Percentiles rank a stretch among this genome's conserved stretches.
Evolutionary conservation across 345 rosid species (phyloP).

Genomic region (Microthlaspi erraticum): DNA sequence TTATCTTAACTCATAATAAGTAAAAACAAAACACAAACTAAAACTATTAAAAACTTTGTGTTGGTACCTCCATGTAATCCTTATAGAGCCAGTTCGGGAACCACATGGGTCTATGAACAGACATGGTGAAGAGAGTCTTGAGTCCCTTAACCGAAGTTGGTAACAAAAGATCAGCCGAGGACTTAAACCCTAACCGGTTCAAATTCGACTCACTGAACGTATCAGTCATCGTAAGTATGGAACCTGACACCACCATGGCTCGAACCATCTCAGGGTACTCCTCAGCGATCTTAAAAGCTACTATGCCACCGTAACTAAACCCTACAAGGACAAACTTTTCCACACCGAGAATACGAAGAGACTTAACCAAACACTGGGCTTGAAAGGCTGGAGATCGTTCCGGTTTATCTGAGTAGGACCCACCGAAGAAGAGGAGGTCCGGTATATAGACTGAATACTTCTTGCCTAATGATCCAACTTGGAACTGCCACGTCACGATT

Average conservation of each 20-base stretch:
- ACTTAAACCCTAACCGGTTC: slow-evolving; percentile 68
- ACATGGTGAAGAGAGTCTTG: slow-evolving; percentile 74
- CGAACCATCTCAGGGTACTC: slow-evolving; percentile 67
- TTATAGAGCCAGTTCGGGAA: slow-evolving; percentile 79
- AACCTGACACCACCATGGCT: slow-evolving; percentile 87
- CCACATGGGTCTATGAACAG: slow-evolving; percentile 80
- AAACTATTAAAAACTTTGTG: background rate
- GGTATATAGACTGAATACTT: slow-evolving; percentile 86
- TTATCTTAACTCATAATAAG: background rate
- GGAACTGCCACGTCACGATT: slow-evolving; percentile 93
- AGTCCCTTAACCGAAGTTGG: slow-evolving; percentile 79
- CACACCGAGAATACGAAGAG: slow-evolving; percentile 70
- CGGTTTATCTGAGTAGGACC: slow-evolving; percentile 60
- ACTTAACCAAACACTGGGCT: slow-evolving; percentile 70
- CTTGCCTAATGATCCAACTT: slow-evolving; percentile 72
- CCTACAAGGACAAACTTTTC: slow-evolving; percentile 70
- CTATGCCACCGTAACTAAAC: slow-evolving; percentile 97
- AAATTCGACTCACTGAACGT: slow-evolving; percentile 55
- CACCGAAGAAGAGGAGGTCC: slow-evolving; percentile 88
- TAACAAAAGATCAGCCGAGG: slow-evolving; percentile 77
- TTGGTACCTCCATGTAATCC: slow-evolving; percentile 73
- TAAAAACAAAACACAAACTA: background rate
- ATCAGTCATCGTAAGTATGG: slow-evolving; percentile 78
- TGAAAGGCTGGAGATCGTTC: slow-evolving; percentile 82
- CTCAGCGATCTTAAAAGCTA: slow-evolving; percentile 80